A percentile compares a stretch with the other conserved stretches of the same genome.
Conservation (phyloP, 106 monocot genomes). For the Platanthera guangdongensis region DNA sequence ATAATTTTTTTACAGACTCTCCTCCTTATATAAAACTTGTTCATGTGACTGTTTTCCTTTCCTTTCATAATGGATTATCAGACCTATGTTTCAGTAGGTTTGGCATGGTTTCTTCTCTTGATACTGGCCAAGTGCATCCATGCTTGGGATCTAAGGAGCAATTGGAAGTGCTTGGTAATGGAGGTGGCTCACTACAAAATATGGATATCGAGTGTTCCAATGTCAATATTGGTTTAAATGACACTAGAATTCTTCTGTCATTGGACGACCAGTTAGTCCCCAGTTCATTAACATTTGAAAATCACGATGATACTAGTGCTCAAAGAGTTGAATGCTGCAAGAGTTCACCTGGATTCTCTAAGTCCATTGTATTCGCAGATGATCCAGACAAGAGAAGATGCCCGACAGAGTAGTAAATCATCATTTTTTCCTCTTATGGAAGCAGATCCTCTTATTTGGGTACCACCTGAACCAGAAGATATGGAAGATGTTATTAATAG, state of each 20-base stretch:
- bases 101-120: neutral
- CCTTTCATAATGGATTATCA: neutral
- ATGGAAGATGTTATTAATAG: constrained; percentile 41
- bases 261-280: constrained; percentile 4
- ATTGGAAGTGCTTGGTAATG: neutral
- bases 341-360: constrained; percentile 17
- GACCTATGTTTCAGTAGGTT: neutral
- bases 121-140: constrained; percentile 6
- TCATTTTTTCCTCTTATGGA: constrained; percentile 17
- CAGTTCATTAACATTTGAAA: neutral
- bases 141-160: neutral
- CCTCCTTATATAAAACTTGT: neutral
- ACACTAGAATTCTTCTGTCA: neutral
- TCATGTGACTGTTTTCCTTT: neutral
- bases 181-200: neutral
- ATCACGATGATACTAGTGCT: constrained; percentile 1
- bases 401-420: neutral
- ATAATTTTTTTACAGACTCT: neutral
- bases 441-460: constrained; percentile 45
- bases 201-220: neutral
- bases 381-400: constrained; percentile 20
- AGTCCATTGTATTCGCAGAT: constrained; percentile 10
- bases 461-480: constrained; percentile 72
- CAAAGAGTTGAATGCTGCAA: constrained; percentile 3
- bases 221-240: neutral